A percentile compares a stretch with the other conserved stretches of the same genome.
phyloP scores from a whole-genome alignment of 2,329 filamentous ascomycete genomes.

The Trichoderma koningiopsis region DNA sequence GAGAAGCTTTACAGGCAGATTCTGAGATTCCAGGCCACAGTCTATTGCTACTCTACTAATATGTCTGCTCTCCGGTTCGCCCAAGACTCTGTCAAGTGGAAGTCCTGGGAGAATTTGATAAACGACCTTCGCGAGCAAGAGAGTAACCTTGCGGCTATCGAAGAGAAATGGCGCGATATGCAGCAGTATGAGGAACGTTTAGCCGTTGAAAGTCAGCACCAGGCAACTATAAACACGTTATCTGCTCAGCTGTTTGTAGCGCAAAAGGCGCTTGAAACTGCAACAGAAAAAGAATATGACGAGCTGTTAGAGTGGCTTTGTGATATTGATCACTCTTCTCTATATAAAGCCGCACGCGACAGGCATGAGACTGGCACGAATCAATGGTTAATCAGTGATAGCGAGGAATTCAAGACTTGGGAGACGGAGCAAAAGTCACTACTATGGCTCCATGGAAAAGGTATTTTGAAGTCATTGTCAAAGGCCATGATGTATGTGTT shows the following conservation, averaged over 20 bases:
- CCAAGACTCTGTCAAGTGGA: neutral
- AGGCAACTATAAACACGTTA: neutral
- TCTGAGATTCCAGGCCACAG: neutral
- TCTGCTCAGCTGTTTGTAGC: neutral
- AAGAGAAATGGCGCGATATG: neutral
- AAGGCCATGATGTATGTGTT: neutral
- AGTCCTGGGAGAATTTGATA: neutral
- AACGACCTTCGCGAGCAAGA: neutral
- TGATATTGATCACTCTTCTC: neutral
- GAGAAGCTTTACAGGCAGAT: neutral
- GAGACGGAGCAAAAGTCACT: neutral
- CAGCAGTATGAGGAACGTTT: neutral
- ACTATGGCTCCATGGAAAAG: slow-evolving; percentile 9
- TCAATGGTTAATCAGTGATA: neutral
- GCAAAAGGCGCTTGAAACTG: neutral
- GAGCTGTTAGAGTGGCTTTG: neutral
- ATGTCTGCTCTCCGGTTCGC: neutral
- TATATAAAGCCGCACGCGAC: neutral
- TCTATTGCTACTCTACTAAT: neutral
- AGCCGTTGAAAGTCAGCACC: neutral
- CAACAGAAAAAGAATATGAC: neutral
- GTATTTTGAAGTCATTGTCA: neutral
- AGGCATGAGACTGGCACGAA: neutral
- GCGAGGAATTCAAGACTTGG: neutral
- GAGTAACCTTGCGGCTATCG: neutral